Conservation (phyloP, 306 rosid genomes). For the Pyrus pyrifolia region DNA sequence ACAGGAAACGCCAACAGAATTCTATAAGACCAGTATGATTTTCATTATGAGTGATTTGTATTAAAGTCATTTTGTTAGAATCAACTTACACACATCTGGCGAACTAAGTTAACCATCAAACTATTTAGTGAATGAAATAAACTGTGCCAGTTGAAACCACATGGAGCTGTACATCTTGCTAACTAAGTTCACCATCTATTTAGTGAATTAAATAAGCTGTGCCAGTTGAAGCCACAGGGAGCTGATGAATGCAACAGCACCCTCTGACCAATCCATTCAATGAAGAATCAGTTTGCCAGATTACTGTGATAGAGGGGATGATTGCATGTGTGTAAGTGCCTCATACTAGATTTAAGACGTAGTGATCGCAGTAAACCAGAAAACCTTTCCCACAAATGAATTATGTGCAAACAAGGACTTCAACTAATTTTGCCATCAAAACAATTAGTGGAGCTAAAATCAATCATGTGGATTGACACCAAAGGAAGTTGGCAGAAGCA, state of each 20-base stretch:
- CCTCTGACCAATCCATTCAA: not conserved
- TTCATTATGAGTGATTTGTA: not conserved
- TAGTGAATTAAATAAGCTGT: not conserved
- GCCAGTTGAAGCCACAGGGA: conserved; percentile 11
- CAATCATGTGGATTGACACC: not conserved
- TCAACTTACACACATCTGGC: not conserved
- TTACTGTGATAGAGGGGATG: not conserved
- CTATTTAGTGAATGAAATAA: not conserved
- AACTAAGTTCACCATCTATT: not conserved
- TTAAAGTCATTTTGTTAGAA: not conserved
- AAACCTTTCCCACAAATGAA: not conserved
- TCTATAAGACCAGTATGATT: not conserved
- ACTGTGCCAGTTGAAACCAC: conserved; percentile 8
- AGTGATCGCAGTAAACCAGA: not conserved
- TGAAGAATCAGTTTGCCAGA: not conserved
- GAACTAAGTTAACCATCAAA: not conserved
- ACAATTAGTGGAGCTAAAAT: not conserved
- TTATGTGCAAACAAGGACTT: not conserved
- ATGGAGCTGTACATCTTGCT: not conserved
- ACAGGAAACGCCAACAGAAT: not conserved
- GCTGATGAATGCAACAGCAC: not conserved
- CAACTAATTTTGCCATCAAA: not conserved
- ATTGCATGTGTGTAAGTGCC: not conserved
- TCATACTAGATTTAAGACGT: not conserved
- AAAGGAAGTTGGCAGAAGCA: not conserved